These are phyloP conservation scores for Entamoeba invadens DNA, from an alignment of 208 protist genomes.

Conservation along the genomic window DNA sequence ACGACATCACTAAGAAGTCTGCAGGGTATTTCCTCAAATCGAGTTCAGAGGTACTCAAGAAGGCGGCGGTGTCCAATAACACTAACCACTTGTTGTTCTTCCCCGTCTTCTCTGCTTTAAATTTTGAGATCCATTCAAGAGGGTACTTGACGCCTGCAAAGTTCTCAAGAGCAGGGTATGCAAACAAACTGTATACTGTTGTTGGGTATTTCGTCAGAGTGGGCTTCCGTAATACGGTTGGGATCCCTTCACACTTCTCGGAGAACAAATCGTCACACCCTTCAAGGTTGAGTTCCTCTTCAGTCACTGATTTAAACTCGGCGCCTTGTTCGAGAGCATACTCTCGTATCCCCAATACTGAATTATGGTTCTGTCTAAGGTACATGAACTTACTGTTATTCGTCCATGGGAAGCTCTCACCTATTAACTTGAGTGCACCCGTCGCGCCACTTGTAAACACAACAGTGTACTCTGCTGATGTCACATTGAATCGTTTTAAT, in stretches of 20 bases:
- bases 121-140: slow-evolving; percentile 29
- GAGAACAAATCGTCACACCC: not conserved
- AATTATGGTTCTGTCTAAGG: slow-evolving; percentile 48
- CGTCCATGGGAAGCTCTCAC: slow-evolving; percentile 50
- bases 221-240: not conserved
- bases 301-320: slow-evolving; percentile 16
- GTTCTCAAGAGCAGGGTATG: slow-evolving; percentile 52
- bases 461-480: slow-evolving; percentile 44
- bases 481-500: slow-evolving; percentile 46
- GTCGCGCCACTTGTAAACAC: slow-evolving; percentile 57
- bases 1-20: slow-evolving; percentile 27
- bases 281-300: not conserved
- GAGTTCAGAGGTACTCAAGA: slow-evolving; percentile 28
- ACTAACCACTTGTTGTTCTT: slow-evolving; percentile 33
- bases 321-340: slow-evolving; percentile 30
- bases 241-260: not conserved
- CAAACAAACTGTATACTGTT: slow-evolving; percentile 39
- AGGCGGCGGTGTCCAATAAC: slow-evolving; percentile 51
- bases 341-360: slow-evolving; percentile 54
- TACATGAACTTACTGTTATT: slow-evolving; percentile 35
- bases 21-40: slow-evolving; percentile 17
- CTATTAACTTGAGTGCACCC: slow-evolving; percentile 44
- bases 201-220: not conserved
- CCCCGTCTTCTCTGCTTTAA: slow-evolving; percentile 12
- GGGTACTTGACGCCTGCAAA: slow-evolving; percentile 47